Evolutionary conservation across 306 rosid species (phyloP), one percentile per base, ranked within the genome.

Genomic region (Chamaecrista fasciculata): DNA sequence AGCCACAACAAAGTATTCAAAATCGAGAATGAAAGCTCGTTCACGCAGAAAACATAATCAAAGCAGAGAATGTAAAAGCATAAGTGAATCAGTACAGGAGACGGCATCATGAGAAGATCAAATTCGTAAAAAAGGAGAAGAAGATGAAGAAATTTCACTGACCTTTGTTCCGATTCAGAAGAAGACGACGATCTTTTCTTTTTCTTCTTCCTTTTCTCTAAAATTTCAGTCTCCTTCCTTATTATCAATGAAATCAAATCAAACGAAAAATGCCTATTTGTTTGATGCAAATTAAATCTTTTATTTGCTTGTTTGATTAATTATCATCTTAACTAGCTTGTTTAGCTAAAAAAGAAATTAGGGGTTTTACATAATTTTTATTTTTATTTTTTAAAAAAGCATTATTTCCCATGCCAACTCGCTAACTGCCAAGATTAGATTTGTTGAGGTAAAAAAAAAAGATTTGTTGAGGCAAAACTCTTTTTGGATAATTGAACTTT

Each of bases 361-460:
- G 8, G 49, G 36, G 44, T 51, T 34, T 67, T 44, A 36, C 23
- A 24, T 24, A 19, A 59, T 11, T 39, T 61, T 60, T 68, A 56
- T 39, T 61, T 60, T 68, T 26, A 56, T 26, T 26, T 66, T 72
- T 24, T 55, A 73, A 71, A 76, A 74, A 76, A 77, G 80, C 75
- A 53, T 46, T 59, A 71, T 34, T 85, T 66, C 77, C 75, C 55
- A 60, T 79, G 86, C 85, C 70, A 76, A 84, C 87, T 81, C 82
- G 96, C 87, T 83, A 85, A 74, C 82, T 69, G 79, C 86, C 83
- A 72, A 86, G 91, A 92, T 83, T 92, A 86, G 96, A 88, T 86
- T 84, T 2, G 86, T 68, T 78, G 84, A 77, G 86, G 71, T 84
- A 85, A n/a, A n/a, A n/a, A n/a, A n/a, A n/a, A n/a, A n/a, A 86